These are phyloP conservation scores for Trypanosoma melophagium DNA, from an alignment of 208 protist species.

Conservation along the genomic window DNA sequence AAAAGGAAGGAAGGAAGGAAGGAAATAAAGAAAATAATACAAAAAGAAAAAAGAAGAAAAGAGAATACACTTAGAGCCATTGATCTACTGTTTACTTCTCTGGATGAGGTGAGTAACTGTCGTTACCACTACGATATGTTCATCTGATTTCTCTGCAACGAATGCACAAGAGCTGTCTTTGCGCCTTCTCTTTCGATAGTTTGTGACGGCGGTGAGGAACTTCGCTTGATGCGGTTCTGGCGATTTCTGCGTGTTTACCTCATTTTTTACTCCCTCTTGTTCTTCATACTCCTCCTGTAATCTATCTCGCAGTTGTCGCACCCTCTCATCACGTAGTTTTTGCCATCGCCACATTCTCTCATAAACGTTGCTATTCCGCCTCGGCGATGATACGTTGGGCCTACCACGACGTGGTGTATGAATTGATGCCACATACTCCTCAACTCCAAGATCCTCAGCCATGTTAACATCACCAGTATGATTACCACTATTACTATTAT, in stretches of 20 bases:
- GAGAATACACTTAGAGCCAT: neutral
- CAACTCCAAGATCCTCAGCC: neutral
- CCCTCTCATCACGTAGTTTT: constrained; percentile 23
- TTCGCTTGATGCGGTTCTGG: neutral
- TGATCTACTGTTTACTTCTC: neutral
- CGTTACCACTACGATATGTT: neutral
- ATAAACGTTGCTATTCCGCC: constrained; percentile 6
- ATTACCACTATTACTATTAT: neutral
- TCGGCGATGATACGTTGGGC: neutral
- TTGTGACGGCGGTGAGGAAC: neutral
- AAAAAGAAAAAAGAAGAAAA: neutral
- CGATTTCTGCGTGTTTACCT: neutral
- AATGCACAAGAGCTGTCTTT: constrained; percentile 10
- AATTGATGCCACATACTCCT: constrained; percentile 1
- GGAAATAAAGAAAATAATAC: constrained; percentile 5
- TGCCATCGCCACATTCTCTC: constrained; percentile 22
- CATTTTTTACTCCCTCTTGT: neutral
- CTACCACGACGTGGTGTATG: neutral
- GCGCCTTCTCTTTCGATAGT: neutral
- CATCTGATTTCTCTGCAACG: neutral
- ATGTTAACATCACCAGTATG: neutral
- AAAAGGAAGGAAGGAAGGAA: constrained; percentile 13
- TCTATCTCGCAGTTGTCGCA: constrained; percentile 13
- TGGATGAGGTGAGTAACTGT: too few relatives aligned
- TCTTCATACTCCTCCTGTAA: constrained; percentile 4